phyloP scores from a whole-genome alignment of 352 stramenopile species.

The Globisporangium yorkense region DNA sequence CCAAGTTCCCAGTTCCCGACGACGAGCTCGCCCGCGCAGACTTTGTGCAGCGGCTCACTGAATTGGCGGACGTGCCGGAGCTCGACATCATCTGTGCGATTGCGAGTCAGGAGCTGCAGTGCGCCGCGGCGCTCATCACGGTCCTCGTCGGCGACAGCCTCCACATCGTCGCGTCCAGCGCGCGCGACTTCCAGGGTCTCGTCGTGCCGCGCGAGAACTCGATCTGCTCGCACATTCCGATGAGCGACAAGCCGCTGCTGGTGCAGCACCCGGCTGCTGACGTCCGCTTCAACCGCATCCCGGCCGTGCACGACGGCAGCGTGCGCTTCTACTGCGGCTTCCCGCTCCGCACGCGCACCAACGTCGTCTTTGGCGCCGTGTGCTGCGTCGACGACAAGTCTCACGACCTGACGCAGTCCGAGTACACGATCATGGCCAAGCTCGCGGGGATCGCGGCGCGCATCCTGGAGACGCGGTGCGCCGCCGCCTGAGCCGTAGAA shows the following conservation, averaged over 20 bases:
- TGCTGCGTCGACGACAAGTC: slow-evolving; percentile 39
- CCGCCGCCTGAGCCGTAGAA: not conserved
- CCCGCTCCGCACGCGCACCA: slow-evolving; percentile 35
- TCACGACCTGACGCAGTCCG: slow-evolving; percentile 27
- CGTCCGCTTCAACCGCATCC: slow-evolving; percentile 39
- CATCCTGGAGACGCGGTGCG: slow-evolving; percentile 20
- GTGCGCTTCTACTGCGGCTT: slow-evolving; percentile 79
- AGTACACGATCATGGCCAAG: slow-evolving; percentile 34
- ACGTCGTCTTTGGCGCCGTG: slow-evolving; percentile 35
- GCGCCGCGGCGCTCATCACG: slow-evolving; percentile 35
- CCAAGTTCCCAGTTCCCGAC: slow-evolving; percentile 19
- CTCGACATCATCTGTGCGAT: slow-evolving; percentile 51
- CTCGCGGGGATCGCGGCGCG: slow-evolving; percentile 32
- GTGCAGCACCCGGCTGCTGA: slow-evolving; percentile 42
- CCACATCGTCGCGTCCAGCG: slow-evolving; percentile 35
- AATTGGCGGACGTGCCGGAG: slow-evolving; percentile 20
- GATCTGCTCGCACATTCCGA: slow-evolving; percentile 50
- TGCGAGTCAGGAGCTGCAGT: slow-evolving; percentile 39
- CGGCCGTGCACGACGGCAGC: slow-evolving; percentile 21
- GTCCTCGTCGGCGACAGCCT: slow-evolving; percentile 33
- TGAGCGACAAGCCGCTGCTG: slow-evolving; percentile 41
- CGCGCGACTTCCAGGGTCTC: slow-evolving; percentile 17
- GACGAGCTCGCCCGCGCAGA: slow-evolving; percentile 31
- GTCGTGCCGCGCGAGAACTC: slow-evolving; percentile 34
- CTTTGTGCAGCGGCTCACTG: slow-evolving; percentile 17